phyloP scores from a whole-genome alignment of 169 alveolate species.

The Prorocentrum cordatum region DNA sequence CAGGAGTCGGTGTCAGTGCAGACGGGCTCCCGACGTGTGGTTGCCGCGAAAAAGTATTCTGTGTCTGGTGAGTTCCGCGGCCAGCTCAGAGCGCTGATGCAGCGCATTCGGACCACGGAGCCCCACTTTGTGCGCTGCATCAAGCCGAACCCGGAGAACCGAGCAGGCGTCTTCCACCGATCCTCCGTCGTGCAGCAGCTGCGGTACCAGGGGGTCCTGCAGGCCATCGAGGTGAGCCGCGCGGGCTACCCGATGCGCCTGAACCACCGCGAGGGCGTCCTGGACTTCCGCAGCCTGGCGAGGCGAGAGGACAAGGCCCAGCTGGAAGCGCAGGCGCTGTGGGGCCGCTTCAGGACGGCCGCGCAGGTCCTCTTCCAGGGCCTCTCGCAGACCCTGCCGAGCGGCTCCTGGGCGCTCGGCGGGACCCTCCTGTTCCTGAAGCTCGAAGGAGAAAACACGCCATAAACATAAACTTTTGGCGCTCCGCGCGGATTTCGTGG shows the following conservation, averaged over 20 bases:
- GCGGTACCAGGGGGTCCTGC: slow-evolving; percentile 81
- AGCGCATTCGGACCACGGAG: slow-evolving; percentile 78
- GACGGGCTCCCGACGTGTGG: background rate
- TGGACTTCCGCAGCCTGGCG: background rate
- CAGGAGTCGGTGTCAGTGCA: background rate
- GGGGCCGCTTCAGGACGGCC: background rate
- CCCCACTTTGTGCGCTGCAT: slow-evolving; percentile 90
- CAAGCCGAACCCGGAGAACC: slow-evolving; percentile 84
- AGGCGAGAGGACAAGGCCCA: background rate
- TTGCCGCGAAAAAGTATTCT: background rate
- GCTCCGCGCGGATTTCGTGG: too few species aligned
- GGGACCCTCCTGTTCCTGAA: slow-evolving; percentile 70
- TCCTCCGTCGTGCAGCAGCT: slow-evolving; percentile 74
- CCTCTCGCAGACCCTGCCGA: background rate
- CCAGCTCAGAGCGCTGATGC: slow-evolving; percentile 86
- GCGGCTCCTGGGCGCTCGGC: slow-evolving; percentile 71
- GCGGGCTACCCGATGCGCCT: slow-evolving; percentile 92
- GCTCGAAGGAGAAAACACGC: background rate
- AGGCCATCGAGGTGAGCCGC: slow-evolving; percentile 88
- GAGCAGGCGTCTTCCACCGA: slow-evolving; percentile 1
- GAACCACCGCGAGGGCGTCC: slow-evolving; percentile 80
- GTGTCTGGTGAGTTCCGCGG: slow-evolving; percentile 85
- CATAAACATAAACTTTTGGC: background rate
- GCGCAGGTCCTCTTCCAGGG: background rate
- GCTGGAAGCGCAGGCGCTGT: background rate